phyloP scores from a whole-genome alignment of 345 rosid genomes.

The Brassica carinata region DNA sequence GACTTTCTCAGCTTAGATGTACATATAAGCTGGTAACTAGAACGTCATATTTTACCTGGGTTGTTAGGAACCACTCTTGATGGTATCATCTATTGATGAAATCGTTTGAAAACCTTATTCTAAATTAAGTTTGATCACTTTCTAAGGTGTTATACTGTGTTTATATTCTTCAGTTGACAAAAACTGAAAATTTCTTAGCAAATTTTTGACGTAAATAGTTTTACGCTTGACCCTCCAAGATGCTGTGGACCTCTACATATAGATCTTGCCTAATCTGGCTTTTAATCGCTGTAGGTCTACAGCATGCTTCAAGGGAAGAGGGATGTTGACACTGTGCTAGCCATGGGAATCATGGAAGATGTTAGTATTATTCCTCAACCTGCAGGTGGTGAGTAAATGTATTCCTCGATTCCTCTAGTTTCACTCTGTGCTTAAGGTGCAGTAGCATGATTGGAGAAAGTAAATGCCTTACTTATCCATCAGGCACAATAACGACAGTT shows the following conservation, averaged over 20 bases:
- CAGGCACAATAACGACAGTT: constrained; percentile 3
- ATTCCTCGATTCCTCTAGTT: constrained; percentile 9
- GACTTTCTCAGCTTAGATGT: constrained; percentile 3
- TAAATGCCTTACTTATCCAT: constrained; percentile 7
- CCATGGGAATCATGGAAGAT: constrained; percentile 98
- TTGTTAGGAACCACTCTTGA: background rate
- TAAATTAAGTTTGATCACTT: constrained; percentile 2
- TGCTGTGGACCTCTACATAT: constrained; percentile 4
- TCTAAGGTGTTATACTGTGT: background rate
- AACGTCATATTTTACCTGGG: constrained; percentile 2
- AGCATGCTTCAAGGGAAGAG: constrained; percentile 97
- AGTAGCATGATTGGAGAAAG: constrained; percentile 9
- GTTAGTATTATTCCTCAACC: constrained; percentile 94
- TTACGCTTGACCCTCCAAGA: constrained; percentile 9
- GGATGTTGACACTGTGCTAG: constrained; percentile 86
- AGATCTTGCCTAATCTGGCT: constrained; percentile 12
- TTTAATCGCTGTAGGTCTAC: constrained; percentile 58
- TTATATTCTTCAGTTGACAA: background rate
- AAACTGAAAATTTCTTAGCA: background rate
- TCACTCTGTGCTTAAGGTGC: constrained; percentile 22
- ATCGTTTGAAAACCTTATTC: background rate
- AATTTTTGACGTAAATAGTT: background rate
- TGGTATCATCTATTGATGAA: background rate
- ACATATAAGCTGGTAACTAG: background rate
- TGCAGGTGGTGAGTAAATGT: constrained; percentile 74